Conservation (phyloP, 345 rosid species). For the Boechera divaricarpa region DNA sequence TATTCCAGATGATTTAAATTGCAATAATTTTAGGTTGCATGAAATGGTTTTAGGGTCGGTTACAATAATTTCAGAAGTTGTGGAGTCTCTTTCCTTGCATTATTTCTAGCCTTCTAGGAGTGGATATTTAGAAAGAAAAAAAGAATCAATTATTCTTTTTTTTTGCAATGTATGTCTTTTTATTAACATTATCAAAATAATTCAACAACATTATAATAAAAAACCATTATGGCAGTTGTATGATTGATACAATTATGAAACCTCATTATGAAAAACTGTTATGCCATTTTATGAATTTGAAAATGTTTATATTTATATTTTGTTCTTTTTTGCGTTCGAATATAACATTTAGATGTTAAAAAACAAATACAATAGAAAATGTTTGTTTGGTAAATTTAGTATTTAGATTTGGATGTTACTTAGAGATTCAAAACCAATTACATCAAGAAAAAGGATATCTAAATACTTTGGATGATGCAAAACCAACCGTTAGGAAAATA, state of each 20-base stretch:
- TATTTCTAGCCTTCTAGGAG: background rate
- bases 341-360: background rate
- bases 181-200: too few species aligned
- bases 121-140: background rate
- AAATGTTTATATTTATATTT: too few species aligned
- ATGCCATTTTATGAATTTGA: background rate
- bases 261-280: background rate
- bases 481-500: background rate
- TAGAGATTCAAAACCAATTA: background rate
- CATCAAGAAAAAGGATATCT: background rate
- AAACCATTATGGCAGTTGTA: background rate
- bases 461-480: background rate
- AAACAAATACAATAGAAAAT: background rate
- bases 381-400: background rate
- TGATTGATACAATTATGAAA: background rate
- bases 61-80: conserved; percentile 28
- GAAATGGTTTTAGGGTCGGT: conserved; percentile 52
- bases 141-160: too few species aligned
- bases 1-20: background rate
- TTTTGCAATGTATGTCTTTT: too few species aligned
- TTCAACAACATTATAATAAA: too few species aligned
- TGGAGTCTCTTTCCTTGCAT: conserved; percentile 40
- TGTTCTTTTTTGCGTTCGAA: background rate
- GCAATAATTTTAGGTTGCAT: conserved; percentile 18
- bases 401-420: background rate